phyloP scores from a whole-genome alignment of 2,329 filamentous ascomycete genomes.

The Sphaerulina vaccinii region DNA sequence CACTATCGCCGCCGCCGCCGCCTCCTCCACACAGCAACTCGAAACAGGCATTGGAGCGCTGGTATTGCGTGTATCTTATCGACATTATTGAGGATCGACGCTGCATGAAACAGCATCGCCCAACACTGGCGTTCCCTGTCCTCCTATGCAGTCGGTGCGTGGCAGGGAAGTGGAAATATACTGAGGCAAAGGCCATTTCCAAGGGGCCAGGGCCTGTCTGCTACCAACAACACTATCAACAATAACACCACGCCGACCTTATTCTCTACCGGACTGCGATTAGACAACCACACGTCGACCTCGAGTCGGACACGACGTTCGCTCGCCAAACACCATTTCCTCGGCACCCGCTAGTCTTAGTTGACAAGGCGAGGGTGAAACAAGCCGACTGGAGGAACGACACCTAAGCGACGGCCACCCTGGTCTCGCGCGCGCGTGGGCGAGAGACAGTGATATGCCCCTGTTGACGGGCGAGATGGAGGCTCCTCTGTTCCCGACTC shows the following conservation, averaged over 20 bases:
- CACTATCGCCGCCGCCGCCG: too few species aligned
- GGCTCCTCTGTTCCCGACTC: conserved; percentile 5
- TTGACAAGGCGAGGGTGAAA: neutral
- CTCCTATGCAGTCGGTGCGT: neutral
- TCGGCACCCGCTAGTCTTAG: neutral
- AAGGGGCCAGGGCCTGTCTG: neutral
- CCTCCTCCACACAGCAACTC: too few species aligned
- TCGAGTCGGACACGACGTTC: conserved; percentile 1
- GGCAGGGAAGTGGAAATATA: neutral
- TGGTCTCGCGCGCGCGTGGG: conserved; percentile 3
- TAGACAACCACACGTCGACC: neutral
- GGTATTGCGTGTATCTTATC: neutral
- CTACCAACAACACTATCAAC: neutral
- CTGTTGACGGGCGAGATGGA: conserved; percentile 7
- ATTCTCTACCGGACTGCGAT: neutral
- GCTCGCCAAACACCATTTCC: neutral
- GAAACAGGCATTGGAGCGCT: too few species aligned
- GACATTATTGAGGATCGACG: neutral
- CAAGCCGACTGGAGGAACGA: conserved; percentile 5
- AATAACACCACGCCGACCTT: neutral
- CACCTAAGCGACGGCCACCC: conserved; percentile 6
- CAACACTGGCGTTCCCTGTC: neutral
- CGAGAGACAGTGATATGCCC: neutral
- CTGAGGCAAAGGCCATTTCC: neutral
- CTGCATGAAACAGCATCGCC: neutral